Percentiles rank a stretch among this genome's conserved stretches.
phyloP scores from a whole-genome alignment of 2,329 filamentous ascomycete genomes.

The Aspergillus pseudoviridinutans region DNA sequence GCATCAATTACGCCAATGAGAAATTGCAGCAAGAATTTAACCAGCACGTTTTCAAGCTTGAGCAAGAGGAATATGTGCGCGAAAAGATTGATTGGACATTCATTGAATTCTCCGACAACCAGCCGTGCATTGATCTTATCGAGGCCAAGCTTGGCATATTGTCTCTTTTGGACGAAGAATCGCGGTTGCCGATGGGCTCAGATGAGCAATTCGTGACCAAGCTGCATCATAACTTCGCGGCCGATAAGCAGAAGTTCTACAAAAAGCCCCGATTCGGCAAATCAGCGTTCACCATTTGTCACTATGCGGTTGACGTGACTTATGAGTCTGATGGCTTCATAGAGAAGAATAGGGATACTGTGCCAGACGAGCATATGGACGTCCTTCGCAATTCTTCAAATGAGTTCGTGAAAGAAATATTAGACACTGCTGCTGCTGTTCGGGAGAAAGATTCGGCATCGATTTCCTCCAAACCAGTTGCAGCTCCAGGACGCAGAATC shows the following conservation, averaged over 20 bases:
- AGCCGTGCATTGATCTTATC: conserved; percentile 97
- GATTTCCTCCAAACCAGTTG: conserved; percentile 68
- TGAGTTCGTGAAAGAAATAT: conserved; percentile 74
- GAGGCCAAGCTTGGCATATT: conserved; percentile 94
- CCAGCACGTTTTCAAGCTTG: conserved; percentile 97
- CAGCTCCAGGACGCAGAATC: conserved; percentile 72
- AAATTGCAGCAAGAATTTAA: conserved; percentile 99
- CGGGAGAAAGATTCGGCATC: conserved; percentile 77
- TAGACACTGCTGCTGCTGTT: conserved; percentile 79
- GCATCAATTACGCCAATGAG: conserved; percentile 99
- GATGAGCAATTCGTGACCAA: conserved; percentile 97
- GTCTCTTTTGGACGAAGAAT: conserved; percentile 92
- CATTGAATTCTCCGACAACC: conserved; percentile 98
- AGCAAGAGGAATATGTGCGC: conserved; percentile 94
- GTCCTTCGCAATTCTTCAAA: conserved; percentile 82
- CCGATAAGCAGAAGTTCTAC: conserved; percentile 92
- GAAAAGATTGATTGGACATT: conserved; percentile 99
- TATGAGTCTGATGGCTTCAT: conserved; percentile 99
- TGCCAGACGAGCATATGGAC: conserved; percentile 96
- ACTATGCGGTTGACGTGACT: conserved; percentile 96
- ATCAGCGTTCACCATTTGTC: conserved; percentile 94
- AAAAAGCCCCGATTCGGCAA: conserved; percentile 98
- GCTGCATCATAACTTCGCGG: conserved; percentile 86
- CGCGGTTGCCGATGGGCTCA: conserved; percentile 90
- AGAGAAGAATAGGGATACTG: conserved; percentile 98